Evolutionary conservation across 805 yeast genomes (phyloP), one percentile per base, ranked within the genome.

Genomic region (Metschnikowia gelsemii): DNA sequence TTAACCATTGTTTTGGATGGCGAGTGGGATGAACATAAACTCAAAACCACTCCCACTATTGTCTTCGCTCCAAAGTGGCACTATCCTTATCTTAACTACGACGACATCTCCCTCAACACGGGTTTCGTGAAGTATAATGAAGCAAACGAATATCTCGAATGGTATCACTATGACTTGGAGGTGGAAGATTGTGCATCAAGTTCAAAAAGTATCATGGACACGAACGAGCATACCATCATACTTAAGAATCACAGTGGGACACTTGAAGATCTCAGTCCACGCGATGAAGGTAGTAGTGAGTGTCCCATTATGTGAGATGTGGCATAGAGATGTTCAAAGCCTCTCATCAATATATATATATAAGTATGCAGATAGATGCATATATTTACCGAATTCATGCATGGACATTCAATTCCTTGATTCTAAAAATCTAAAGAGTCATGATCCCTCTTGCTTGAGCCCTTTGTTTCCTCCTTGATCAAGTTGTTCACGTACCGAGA

Each of bases 41-140:
- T 38, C 7, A 22, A 17, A 16, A 17, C 16, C 8, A 23, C 23
- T 5, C 81, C 88, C 2, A 82, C 91, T 0, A 61, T 75, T 34
- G 75, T 90, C 2, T 85, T 70, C 54, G 54, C 88, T 20, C 97
- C 97, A 0, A 70, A 68, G 19, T 74, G 80, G 70, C 96, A 90
- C 58, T 89, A 75, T 33, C 69, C 79, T 64, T 34, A 57, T 61
- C 34, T 78, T 69, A 42, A 72, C 67, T 44, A 67, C 72, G 60
- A 58, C 9, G 73, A 71, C 12, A 70, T 86, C 6, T 66, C 64
- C 13, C 65, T 79, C 11, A 69, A 80, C 3, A 65, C 79, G 1
- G 95, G 95, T 0, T 57, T 60, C 9, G 76, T 82, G 51, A 68
- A 69, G 34, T 74, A 74, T 49, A 77, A 80, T 52, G 67, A 70